Percentiles rank a stretch among this genome's conserved stretches.
Conservation (phyloP, 2,329 filamentous ascomycete species). For the Fusarium staphyleae region DNA sequence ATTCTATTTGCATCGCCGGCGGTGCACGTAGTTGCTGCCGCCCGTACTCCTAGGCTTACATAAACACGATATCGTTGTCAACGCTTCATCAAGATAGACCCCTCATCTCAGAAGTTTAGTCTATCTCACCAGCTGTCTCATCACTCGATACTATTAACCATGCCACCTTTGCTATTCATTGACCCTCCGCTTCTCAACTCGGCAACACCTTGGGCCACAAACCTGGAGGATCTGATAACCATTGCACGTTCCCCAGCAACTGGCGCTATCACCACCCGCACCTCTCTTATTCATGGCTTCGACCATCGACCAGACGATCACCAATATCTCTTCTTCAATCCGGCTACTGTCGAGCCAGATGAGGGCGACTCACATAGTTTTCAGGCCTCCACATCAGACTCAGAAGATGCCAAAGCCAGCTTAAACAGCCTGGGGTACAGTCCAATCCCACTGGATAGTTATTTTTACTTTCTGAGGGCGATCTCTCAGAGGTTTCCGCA, state of each 20-base stretch:
- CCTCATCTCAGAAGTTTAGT: too few relatives aligned
- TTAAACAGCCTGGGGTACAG: conserved; percentile 80
- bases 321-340: conserved; percentile 71
- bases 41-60: too few relatives aligned
- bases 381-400: conserved; percentile 27
- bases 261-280: conserved; percentile 78
- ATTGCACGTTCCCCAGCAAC: conserved; percentile 69
- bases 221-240: conserved; percentile 63
- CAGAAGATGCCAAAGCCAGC: conserved; percentile 48
- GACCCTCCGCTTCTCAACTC: conserved; percentile 75
- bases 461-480: conserved; percentile 63
- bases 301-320: conserved; percentile 65
- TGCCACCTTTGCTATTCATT: conserved; percentile 42
- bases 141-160: too few relatives aligned
- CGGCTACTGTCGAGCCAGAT: conserved; percentile 40
- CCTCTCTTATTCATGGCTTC: conserved; percentile 71
- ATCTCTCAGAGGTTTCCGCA: conserved; percentile 46
- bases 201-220: conserved; percentile 78
- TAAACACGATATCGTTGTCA: too few relatives aligned
- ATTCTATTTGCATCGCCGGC: too few relatives aligned
- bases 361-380: conserved; percentile 31
- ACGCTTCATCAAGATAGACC: too few relatives aligned
- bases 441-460: conserved; percentile 65
- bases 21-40: too few relatives aligned
- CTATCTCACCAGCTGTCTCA: too few relatives aligned